These are phyloP conservation scores for Myriangium duriaei DNA, from an alignment of 2,329 filamentous ascomycete genomes.

Conservation along the genomic window DNA sequence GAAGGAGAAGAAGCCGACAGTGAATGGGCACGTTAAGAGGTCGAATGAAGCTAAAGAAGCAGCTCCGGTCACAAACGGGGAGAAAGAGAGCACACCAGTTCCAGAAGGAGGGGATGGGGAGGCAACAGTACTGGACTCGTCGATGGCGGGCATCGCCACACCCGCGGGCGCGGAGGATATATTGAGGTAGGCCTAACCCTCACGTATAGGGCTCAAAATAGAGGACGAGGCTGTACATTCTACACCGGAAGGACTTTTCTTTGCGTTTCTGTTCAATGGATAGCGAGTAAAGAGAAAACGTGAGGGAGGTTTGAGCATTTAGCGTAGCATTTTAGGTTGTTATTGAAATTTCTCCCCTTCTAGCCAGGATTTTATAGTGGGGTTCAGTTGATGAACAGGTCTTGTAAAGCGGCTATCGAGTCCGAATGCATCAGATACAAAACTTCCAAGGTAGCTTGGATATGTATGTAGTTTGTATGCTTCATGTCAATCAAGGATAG, in stretches of 20 bases:
- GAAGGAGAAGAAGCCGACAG: not conserved
- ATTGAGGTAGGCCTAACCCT: not conserved
- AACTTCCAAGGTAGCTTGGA: too few relatives aligned
- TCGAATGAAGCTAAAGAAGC: not conserved
- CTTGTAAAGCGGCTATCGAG: too few relatives aligned
- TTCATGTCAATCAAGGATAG: too few relatives aligned
- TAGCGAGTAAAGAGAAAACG: too few relatives aligned
- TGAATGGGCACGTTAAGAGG: conserved; percentile 3
- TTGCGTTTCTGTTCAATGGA: too few relatives aligned
- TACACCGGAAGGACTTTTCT: conserved; percentile 1
- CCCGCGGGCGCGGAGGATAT: conserved; percentile 3
- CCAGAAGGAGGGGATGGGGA: not conserved
- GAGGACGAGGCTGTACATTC: not conserved
- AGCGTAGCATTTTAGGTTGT: conserved; percentile 7
- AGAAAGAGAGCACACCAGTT: not conserved
- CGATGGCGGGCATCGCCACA: conserved; percentile 5
- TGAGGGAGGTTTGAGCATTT: too few relatives aligned
- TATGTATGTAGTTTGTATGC: too few relatives aligned
- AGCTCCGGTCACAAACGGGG: not conserved
- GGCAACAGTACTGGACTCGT: conserved; percentile 5
- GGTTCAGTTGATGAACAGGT: too few relatives aligned
- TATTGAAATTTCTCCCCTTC: conserved; percentile 1
- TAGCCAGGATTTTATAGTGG: too few relatives aligned
- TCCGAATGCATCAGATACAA: too few relatives aligned
- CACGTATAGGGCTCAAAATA: not conserved